Evolutionary conservation across 2,329 filamentous ascomycete genomes (phyloP), one percentile per base, ranked within the genome.

Genomic region (Fusarium sp.): DNA sequence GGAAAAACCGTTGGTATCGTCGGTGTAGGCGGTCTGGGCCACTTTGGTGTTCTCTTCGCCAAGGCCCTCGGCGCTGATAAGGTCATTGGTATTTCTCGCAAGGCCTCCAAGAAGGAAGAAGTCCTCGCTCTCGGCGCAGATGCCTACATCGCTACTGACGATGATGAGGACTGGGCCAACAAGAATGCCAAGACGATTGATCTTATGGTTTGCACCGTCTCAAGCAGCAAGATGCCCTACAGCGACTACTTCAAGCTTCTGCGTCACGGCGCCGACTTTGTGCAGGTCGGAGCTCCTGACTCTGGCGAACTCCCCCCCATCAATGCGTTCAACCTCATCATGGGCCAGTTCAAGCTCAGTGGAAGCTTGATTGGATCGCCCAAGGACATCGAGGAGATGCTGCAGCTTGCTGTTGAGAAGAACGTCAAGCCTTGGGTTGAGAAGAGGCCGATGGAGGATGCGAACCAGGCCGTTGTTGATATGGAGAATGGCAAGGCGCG

Each of bases 1-100:
- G 91, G 91, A 20, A 92, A 91, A 82, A 85, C 80, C 8, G 90
- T 93, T 5, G 91, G 90, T 0, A 88, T 93, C 63, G 83, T 93
- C 30, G 91, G 91, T 6, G 83, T 93, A 24, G 91, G 91, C 13
- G 91, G 91, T 6, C 79, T 93, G 5, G 91, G 91, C 0, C 91
- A 93, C 80, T 89, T 93, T 72, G 92, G 88, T 8, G 81, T 93
- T 14, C 81, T 92, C 33, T 92, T 90, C 73, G 91, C 92, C 4
- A 90, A 89, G 78, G 91, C 91, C 3, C 81, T 93, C 15, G 89
- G 88, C 9, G 89, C 88, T 26, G 88, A 91, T 55, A 85, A 85
- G 50, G 86, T 91, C 31, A 85, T 90, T 14, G 89, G 85, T 16
- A 90, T 91, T 73, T 90, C 87, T 11, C 85, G 89, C 31, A 84